Conservation (phyloP, 2,329 filamentous ascomycete genomes). For the Samsoniella hepiali region DNA sequence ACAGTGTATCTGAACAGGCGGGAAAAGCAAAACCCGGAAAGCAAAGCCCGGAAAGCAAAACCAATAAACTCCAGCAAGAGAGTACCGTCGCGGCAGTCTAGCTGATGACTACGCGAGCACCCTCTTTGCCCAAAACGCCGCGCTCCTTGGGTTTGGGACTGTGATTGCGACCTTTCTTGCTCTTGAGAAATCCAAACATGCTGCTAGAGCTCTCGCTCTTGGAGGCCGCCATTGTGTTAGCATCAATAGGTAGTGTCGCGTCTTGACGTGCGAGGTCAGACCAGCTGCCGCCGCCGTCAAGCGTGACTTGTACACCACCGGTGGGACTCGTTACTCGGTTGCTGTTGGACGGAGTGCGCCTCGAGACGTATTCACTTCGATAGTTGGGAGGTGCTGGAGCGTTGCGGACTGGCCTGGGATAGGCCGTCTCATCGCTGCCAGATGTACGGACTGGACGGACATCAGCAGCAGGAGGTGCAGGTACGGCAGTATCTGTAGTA, state of each 20-base stretch:
- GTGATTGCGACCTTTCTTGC: slow-evolving; percentile 85
- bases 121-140: slow-evolving; percentile 92
- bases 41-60: background rate
- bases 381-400: slow-evolving; percentile 44
- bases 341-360: slow-evolving; percentile 52
- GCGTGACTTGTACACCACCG: slow-evolving; percentile 84
- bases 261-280: slow-evolving; percentile 85
- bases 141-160: slow-evolving; percentile 93
- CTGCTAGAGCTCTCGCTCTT: slow-evolving; percentile 62
- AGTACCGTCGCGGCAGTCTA: slow-evolving; percentile 31
- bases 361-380: slow-evolving; percentile 45
- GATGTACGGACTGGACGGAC: background rate
- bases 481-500: slow-evolving; percentile 49
- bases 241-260: slow-evolving; percentile 67
- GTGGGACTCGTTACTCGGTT: slow-evolving; percentile 72
- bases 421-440: slow-evolving; percentile 6
- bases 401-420: slow-evolving; percentile 24
- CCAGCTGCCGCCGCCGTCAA: slow-evolving; percentile 89
- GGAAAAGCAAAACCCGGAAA: background rate
- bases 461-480: slow-evolving; percentile 33
- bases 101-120: slow-evolving; percentile 77
- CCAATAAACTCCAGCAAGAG: slow-evolving; percentile 2
- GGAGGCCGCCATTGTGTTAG: slow-evolving; percentile 49
- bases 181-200: slow-evolving; percentile 84
- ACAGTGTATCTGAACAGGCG: slow-evolving; percentile 9